Evolutionary conservation across 1,139 yeast species (phyloP).

Genomic region (Saccharomyces uvarum): DNA sequence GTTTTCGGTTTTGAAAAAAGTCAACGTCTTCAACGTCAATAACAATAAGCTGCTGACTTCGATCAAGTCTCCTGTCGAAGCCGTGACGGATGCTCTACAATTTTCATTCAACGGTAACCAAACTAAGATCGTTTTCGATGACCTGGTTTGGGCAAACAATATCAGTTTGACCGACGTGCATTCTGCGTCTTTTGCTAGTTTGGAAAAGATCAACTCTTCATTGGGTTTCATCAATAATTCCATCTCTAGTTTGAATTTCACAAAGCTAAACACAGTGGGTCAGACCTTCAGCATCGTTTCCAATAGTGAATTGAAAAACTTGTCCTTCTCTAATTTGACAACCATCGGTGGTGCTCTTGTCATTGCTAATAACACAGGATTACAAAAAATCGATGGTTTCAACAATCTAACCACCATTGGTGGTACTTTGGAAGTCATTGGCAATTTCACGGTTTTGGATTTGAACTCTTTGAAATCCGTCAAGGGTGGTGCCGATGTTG

Average conservation of each 20-base stretch:
- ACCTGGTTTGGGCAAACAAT: slow-evolving; percentile 77
- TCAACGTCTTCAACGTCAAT: slow-evolving; percentile 76
- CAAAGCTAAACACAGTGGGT: slow-evolving; percentile 57
- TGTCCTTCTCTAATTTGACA: slow-evolving; percentile 64
- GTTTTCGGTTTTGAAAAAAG: slow-evolving; percentile 57
- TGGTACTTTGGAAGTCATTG: slow-evolving; percentile 79
- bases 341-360: slow-evolving; percentile 82
- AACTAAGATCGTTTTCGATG: slow-evolving; percentile 59
- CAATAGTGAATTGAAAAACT: slow-evolving; percentile 62
- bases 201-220: slow-evolving; percentile 70
- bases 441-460: slow-evolving; percentile 74
- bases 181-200: slow-evolving; percentile 60
- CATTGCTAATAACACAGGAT: slow-evolving; percentile 72
- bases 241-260: slow-evolving; percentile 50
- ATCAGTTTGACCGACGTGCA: slow-evolving; percentile 72
- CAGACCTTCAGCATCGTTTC: slow-evolving; percentile 70
- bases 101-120: slow-evolving; percentile 79
- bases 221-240: slow-evolving; percentile 65
- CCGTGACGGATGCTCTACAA: slow-evolving; percentile 66
- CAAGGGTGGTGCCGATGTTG: slow-evolving; percentile 84
- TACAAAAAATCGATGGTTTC: slow-evolving; percentile 64
- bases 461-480: slow-evolving; percentile 67
- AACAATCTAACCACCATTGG: slow-evolving; percentile 63
- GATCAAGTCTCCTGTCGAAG: slow-evolving; percentile 62
- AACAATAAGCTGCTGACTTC: slow-evolving; percentile 69